Base-by-base conservation (phyloP, 768 basidiomycete species). In the Sarcodon sp. region DNA sequence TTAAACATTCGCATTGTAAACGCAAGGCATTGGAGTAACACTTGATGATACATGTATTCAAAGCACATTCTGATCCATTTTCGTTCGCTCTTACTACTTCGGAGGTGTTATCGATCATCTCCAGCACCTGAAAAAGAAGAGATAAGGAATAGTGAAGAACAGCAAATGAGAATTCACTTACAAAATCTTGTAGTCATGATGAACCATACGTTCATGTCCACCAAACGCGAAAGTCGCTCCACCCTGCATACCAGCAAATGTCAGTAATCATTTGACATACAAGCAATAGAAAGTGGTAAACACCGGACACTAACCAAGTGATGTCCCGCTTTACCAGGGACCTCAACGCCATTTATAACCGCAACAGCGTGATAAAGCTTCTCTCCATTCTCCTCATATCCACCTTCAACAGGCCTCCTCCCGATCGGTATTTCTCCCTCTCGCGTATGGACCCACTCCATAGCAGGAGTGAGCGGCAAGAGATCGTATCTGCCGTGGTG, bases 401-500 rank as follows among this genome's bases (percentile, higher is more conserved):
- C 85, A 1, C 84, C 87, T 55, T 83, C 77, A 12, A 88, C 69
- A 0, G 80, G 79, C 11, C 66, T 61, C 33, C 78, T 67, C 4
- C 77, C 78, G 3, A 59, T 53, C 6, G 86, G 80, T 46, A 85
- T 68, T 41, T 62, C 65, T 3, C 87, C 87, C 49, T 75, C 60
- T 11, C 74, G 70, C 0, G 85, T 75, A 0, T 43, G 66, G 6
- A 89, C 82, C 70, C 76, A 85, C 60, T 86, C 86, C 87, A 90
- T 90, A 27, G 65, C 61, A 0, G 69, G 64, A 36, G 75, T 72
- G 59, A 85, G 81, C 3, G 87, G 84, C 0, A 91, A 71, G 35
- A 91, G 64, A 59, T 89, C 87, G 53, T 73, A 89, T 13, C 85
- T 70, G 1, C 84, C 85, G 6, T 65, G 48, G 53, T 89, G 86